Evolutionary conservation across 148 eudicot genomes (phyloP).

Genomic region (Euryodendron excelsum): DNA sequence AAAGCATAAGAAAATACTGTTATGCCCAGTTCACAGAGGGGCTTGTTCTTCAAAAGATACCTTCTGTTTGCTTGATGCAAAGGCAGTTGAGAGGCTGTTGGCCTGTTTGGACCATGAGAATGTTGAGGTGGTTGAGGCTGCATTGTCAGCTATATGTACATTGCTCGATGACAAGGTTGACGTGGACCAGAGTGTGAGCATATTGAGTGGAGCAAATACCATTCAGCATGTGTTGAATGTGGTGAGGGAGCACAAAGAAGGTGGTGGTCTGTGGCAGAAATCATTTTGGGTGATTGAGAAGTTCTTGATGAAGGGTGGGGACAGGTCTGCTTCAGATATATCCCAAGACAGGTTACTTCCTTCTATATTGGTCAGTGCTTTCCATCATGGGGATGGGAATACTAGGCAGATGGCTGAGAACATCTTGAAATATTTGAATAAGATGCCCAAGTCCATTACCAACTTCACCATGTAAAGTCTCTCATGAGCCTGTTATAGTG

Average conservation of each 20-base stretch:
- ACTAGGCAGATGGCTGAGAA: conserved; percentile 78
- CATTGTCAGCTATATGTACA: conserved; percentile 68
- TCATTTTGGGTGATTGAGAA: conserved; percentile 73
- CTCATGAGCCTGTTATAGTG: background rate
- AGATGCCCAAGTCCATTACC: conserved; percentile 50
- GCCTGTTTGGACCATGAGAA: conserved; percentile 58
- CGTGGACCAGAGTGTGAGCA: conserved; percentile 47
- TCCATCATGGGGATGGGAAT: conserved; percentile 68
- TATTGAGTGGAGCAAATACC: conserved; percentile 46
- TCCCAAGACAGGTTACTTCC: conserved; percentile 57
- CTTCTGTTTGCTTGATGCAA: conserved; percentile 71
- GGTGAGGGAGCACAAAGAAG: conserved; percentile 60
- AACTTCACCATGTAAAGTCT: conserved; percentile 36
- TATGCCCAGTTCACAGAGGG: conserved; percentile 70
- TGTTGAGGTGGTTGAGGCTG: conserved; percentile 62
- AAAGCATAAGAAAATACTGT: conserved; percentile 19
- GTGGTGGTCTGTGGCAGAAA: conserved; percentile 60
- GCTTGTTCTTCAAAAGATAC: conserved; percentile 63
- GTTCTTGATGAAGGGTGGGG: conserved; percentile 59
- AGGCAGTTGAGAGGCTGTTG: conserved; percentile 57
- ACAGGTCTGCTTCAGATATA: conserved; percentile 41
- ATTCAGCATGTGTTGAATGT: conserved; percentile 52
- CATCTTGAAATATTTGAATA: conserved; percentile 61
- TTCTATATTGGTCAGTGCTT: conserved; percentile 57
- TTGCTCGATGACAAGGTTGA: conserved; percentile 67